These are phyloP conservation scores for Talaromyces sp. DNA, from an alignment of 2,329 filamentous ascomycete genomes.

Conservation along the genomic window DNA sequence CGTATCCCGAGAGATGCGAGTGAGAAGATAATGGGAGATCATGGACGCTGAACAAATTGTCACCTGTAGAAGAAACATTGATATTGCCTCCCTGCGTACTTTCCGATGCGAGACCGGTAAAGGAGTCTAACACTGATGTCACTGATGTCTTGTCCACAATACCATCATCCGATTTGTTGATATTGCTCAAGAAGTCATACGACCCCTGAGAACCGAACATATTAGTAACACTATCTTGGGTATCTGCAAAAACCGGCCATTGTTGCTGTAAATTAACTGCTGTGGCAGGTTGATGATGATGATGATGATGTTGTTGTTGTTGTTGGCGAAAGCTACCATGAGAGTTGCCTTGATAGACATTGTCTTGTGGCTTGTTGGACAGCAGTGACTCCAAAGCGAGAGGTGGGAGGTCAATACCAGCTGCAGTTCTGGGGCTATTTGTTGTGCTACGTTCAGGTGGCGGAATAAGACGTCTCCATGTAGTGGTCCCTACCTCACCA, in stretches of 20 bases:
- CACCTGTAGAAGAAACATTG: slow-evolving; percentile 27
- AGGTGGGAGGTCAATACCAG: slow-evolving; percentile 35
- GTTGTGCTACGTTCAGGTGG: slow-evolving; percentile 35
- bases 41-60: slow-evolving; percentile 35
- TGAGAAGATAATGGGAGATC: slow-evolving; percentile 34
- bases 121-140: slow-evolving; percentile 36
- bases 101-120: slow-evolving; percentile 30
- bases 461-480: slow-evolving; percentile 43
- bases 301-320: not conserved
- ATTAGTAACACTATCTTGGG: slow-evolving; percentile 34
- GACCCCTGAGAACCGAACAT: slow-evolving; percentile 32
- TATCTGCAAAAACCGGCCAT: slow-evolving; percentile 35
- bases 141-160: slow-evolving; percentile 34
- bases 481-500: slow-evolving; percentile 41
- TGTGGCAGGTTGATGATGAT: slow-evolving; percentile 14
- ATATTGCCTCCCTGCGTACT: slow-evolving; percentile 31
- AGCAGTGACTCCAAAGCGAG: slow-evolving; percentile 36
- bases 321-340: slow-evolving; percentile 30
- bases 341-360: slow-evolving; percentile 29
- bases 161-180: slow-evolving; percentile 34
- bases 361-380: slow-evolving; percentile 30
- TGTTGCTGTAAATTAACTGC: slow-evolving; percentile 30
- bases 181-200: slow-evolving; percentile 34
- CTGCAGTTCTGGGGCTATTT: slow-evolving; percentile 34
- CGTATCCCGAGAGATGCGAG: slow-evolving; percentile 28